Conservation (phyloP, 331 rosid genomes). For the Phaseolus coccineus region DNA sequence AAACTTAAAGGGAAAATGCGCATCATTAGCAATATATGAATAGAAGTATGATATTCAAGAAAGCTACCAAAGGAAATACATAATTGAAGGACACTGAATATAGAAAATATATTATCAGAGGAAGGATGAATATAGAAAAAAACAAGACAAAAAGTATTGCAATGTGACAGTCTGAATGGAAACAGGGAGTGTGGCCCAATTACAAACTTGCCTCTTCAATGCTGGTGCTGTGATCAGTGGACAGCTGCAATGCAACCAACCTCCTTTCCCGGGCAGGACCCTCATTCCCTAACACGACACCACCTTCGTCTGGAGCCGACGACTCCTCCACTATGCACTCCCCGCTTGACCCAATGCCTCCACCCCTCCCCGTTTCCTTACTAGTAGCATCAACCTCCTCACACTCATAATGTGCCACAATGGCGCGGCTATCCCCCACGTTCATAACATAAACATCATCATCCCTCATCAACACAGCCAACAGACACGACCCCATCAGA, state of each 20-base stretch:
- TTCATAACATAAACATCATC: slow-evolving; percentile 95
- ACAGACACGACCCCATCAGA: slow-evolving; percentile 86
- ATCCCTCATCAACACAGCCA: slow-evolving; percentile 90
- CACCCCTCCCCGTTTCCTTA: slow-evolving; percentile 39
- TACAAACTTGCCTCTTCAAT: slow-evolving; percentile 24
- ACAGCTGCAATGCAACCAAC: slow-evolving; percentile 83
- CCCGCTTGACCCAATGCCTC: slow-evolving; percentile 49
- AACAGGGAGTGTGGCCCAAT: neutral
- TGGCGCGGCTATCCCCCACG: slow-evolving; percentile 90
- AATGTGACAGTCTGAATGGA: neutral
- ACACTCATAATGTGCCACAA: slow-evolving; percentile 75
- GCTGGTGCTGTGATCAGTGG: slow-evolving; percentile 90
- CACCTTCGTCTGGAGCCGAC: slow-evolving; percentile 50
- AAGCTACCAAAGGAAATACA: slow-evolving; percentile 1
- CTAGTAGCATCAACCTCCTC: slow-evolving; percentile 60
- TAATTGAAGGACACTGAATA: neutral
- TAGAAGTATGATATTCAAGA: neutral
- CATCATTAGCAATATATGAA: neutral
- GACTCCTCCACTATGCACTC: slow-evolving; percentile 76
- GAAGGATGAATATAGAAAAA: neutral
- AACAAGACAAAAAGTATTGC: neutral
- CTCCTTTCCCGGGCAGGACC: slow-evolving; percentile 54
- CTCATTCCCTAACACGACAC: slow-evolving; percentile 43
- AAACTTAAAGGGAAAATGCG: neutral
- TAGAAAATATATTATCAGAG: neutral